These are phyloP conservation scores for Cardiospermum halicacabum DNA, from an alignment of 345 rosid genomes.

Conservation along the genomic window DNA sequence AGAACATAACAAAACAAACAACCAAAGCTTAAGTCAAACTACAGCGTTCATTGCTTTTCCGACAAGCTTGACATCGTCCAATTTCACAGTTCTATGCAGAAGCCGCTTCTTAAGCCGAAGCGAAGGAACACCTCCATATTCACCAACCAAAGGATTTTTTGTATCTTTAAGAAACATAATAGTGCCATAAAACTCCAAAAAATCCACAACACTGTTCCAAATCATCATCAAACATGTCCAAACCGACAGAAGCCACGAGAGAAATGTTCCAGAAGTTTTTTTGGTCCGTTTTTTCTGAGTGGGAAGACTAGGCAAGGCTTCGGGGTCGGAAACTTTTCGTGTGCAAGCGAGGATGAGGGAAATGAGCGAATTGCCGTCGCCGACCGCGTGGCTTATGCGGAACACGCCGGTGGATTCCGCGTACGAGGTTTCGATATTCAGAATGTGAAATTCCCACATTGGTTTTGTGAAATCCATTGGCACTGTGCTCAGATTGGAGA, in stretches of 20 bases:
- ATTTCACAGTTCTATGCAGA: slow-evolving; percentile 43
- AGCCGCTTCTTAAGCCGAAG: not conserved
- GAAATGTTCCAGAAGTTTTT: too few species aligned
- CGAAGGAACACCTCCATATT: slow-evolving; percentile 13
- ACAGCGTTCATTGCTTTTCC: slow-evolving; percentile 32
- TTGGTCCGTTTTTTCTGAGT: slow-evolving; percentile 3
- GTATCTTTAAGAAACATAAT: slow-evolving; percentile 42
- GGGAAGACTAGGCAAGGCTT: slow-evolving; percentile 58
- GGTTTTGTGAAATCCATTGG: slow-evolving; percentile 64
- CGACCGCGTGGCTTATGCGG: slow-evolving; percentile 53
- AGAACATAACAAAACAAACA: too few species aligned
- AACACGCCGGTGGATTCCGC: slow-evolving; percentile 53
- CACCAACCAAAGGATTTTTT: slow-evolving; percentile 49
- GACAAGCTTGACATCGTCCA: slow-evolving; percentile 65
- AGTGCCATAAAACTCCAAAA: slow-evolving; percentile 36
- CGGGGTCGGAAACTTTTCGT: slow-evolving; percentile 48
- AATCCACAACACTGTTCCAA: slow-evolving; percentile 53
- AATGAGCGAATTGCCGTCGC: slow-evolving; percentile 61
- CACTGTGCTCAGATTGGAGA: slow-evolving; percentile 45
- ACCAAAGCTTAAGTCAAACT: too few species aligned
- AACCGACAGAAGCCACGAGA: not conserved
- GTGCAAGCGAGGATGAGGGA: slow-evolving; percentile 51
- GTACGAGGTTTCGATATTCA: slow-evolving; percentile 54
- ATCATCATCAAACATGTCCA: slow-evolving; percentile 36
- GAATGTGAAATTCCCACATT: slow-evolving; percentile 76